These are phyloP conservation scores for Fusarium nodosum DNA, from an alignment of 2,329 filamentous ascomycete genomes.

Conservation along the genomic window DNA sequence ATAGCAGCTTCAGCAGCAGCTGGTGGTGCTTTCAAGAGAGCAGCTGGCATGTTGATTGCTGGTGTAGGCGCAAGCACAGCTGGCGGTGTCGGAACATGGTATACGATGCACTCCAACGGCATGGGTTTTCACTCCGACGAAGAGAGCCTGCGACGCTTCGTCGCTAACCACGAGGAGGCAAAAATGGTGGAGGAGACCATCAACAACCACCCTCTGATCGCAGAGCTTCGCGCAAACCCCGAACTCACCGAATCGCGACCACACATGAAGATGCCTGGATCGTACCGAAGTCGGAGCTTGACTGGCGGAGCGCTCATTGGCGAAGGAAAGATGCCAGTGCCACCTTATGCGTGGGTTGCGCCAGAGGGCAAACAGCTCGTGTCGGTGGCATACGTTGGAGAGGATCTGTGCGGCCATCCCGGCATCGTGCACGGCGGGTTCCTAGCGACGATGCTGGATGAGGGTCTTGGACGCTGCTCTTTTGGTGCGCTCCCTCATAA, in stretches of 20 bases:
- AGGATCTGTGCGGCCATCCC: constrained; percentile 87
- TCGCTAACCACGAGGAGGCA: constrained; percentile 66
- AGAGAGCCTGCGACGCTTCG: constrained; percentile 78
- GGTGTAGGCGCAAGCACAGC: constrained; percentile 51
- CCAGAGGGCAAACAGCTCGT: constrained; percentile 77
- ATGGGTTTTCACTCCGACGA: constrained; percentile 68
- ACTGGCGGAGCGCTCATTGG: constrained; percentile 86
- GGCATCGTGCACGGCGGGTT: constrained; percentile 92
- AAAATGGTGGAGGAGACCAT: constrained; percentile 79
- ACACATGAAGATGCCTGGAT: constrained; percentile 84
- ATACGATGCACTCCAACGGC: constrained; percentile 53
- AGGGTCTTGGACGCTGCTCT: constrained; percentile 88
- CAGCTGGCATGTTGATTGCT: constrained; percentile 47
- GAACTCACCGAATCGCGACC: constrained; percentile 83
- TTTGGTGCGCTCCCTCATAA: constrained; percentile 90
- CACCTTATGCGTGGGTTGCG: constrained; percentile 83
- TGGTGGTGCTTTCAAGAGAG: constrained; percentile 44
- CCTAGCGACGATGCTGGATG: constrained; percentile 92
- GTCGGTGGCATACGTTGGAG: constrained; percentile 81
- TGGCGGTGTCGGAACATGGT: constrained; percentile 56
- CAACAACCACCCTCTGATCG: constrained; percentile 79
- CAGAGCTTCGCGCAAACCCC: constrained; percentile 74
- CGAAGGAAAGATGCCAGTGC: constrained; percentile 81
- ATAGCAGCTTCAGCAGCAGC: constrained; percentile 34
- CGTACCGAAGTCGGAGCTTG: constrained; percentile 79